Evolutionary conservation across 345 rosid genomes (phyloP).

Genomic region (Salix brachista): DNA sequence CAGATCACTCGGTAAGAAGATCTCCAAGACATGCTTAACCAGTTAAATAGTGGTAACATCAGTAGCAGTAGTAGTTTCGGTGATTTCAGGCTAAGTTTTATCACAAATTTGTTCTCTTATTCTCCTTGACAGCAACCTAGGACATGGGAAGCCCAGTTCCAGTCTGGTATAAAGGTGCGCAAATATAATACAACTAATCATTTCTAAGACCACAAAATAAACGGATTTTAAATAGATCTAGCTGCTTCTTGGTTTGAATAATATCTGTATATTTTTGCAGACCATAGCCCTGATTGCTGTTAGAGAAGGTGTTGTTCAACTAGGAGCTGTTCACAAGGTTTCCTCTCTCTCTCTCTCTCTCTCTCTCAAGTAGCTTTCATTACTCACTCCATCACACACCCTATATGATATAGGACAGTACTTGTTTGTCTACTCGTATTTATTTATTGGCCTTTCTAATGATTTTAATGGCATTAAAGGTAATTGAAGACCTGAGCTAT

Average conservation of each 20-base stretch:
- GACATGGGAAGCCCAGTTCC: constrained; percentile 99
- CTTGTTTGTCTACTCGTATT: neutral
- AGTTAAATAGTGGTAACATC: too few species aligned
- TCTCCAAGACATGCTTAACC: neutral
- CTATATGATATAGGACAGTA: neutral
- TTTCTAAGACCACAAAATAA: neutral
- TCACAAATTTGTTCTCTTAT: neutral
- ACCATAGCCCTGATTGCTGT: constrained; percentile 94
- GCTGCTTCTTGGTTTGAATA: neutral
- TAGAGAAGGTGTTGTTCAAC: constrained; percentile 94
- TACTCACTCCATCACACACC: too few species aligned
- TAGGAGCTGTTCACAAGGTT: constrained; percentile 89
- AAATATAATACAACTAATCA: too few species aligned
- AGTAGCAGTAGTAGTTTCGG: neutral
- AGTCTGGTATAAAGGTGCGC: constrained; percentile 80
- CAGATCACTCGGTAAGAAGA: constrained; percentile 69
- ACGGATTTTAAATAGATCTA: constrained; percentile 6
- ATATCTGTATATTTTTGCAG: constrained; percentile 39
- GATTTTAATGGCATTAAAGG: constrained; percentile 31
- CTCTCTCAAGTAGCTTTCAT: neutral
- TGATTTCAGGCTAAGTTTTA: constrained; percentile 2
- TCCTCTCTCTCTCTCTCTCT: constrained; percentile 6
- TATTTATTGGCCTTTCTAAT: neutral
- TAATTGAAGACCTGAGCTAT: constrained; percentile 81
- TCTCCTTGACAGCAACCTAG: constrained; percentile 63